Evolutionary conservation across 116 monocot genomes (phyloP).

Genomic region (Posidonia oceanica): DNA sequence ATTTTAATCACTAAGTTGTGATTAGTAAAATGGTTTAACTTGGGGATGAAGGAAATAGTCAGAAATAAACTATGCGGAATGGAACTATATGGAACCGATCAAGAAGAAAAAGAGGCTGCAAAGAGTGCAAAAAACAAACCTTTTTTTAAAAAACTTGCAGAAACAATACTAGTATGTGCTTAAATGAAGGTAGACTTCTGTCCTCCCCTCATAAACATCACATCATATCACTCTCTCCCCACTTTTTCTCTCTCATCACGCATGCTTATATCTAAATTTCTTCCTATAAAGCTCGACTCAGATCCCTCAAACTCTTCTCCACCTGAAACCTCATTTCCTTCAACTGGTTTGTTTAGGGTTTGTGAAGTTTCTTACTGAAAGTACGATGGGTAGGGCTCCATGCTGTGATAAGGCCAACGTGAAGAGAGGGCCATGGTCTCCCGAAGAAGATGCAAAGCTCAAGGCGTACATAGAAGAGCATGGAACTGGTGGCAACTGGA

Average conservation of each 20-base stretch:
- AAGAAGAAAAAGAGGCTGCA: not conserved
- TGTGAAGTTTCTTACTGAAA: not conserved
- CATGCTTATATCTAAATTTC: not conserved
- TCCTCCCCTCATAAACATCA: not conserved
- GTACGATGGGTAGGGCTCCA: conserved; percentile 20
- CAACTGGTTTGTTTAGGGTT: not conserved
- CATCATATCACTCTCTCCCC: conserved; percentile 1
- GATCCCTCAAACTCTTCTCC: not conserved
- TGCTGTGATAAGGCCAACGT: conserved; percentile 78
- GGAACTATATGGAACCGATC: not conserved
- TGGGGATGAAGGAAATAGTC: not conserved
- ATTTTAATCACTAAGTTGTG: no score
- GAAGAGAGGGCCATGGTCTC: conserved; percentile 84
- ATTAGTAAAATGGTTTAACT: not conserved
- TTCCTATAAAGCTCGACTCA: conserved; percentile 4
- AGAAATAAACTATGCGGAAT: no score
- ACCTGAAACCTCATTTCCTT: not conserved
- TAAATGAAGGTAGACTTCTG: not conserved
- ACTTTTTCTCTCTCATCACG: not conserved
- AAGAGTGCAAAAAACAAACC: not conserved
- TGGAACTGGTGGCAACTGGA: conserved; percentile 81
- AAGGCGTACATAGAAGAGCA: conserved; percentile 63
- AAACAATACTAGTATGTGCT: not conserved
- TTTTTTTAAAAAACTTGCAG: not conserved
- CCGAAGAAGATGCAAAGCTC: conserved; percentile 69